Percentiles rank a stretch among this genome's conserved stretches.
These are phyloP conservation scores for Akanthomyces lecanii DNA, from an alignment of 2,329 filamentous ascomycete species.

Conservation along the genomic window DNA sequence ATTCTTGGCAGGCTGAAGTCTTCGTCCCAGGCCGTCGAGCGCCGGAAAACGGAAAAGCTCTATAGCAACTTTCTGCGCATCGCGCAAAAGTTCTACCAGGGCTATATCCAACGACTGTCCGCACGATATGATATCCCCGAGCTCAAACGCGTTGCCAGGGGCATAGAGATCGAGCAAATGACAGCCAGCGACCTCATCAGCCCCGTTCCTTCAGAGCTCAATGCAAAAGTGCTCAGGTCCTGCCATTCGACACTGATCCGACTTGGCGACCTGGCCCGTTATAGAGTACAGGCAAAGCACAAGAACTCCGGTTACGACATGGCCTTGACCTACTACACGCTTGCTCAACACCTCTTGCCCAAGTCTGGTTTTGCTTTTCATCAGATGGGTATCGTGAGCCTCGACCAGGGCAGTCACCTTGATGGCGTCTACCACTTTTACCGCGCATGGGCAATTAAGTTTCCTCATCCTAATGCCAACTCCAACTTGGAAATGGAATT, in stretches of 20 bases:
- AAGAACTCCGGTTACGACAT: constrained; percentile 74
- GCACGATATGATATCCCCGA: constrained; percentile 52
- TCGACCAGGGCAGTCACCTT: constrained; percentile 73
- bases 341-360: constrained; percentile 76
- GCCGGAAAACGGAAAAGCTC: constrained; percentile 74
- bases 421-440: constrained; percentile 88
- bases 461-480: constrained; percentile 70
- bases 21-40: constrained; percentile 53
- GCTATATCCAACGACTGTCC: constrained; percentile 74
- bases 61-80: constrained; percentile 84
- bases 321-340: constrained; percentile 76
- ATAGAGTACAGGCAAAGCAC: constrained; percentile 68
- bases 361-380: constrained; percentile 80
- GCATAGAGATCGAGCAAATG: constrained; percentile 41
- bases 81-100: constrained; percentile 83
- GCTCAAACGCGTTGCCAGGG: constrained; percentile 40
- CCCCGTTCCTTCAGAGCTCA: constrained; percentile 46
- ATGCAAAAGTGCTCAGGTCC: constrained; percentile 61
- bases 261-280: constrained; percentile 85
- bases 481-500: constrained; percentile 79
- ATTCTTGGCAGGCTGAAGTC: constrained; percentile 54
- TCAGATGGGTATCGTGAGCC: constrained; percentile 81
- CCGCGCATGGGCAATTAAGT: constrained; percentile 68
- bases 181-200: constrained; percentile 41
- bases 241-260: constrained; percentile 82